Evolutionary conservation across 2,329 filamentous ascomycete genomes (phyloP), one percentile per base, ranked within the genome.

Genomic region (Pyrenophora seminiperda): DNA sequence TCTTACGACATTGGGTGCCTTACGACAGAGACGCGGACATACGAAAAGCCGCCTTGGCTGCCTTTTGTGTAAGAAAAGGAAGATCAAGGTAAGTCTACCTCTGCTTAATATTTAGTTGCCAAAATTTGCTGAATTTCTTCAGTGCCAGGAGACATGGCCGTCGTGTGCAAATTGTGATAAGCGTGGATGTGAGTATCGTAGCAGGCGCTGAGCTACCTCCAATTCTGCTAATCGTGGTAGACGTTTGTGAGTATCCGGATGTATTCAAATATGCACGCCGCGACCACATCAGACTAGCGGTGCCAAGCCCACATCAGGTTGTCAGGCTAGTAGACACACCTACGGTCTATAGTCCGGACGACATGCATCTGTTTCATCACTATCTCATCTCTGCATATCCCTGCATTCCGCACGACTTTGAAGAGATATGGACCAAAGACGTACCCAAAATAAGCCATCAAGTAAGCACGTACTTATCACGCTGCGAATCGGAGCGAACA

Each of bases 41-140:
- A 88, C 86, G 67, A 89, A 88, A 75, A 87, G 84, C 48, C 80
- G 86, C 59, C 81, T 84, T 42, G 86, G 86, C 37, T 89, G 86
- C 62, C 78, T 80, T 54, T 76, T 83, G 50, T 89, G 86, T 72
- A 89, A 88, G 73, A 76, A 78, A 47, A 78, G 86, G 54, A 88
- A 88, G 72, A 87, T 89, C 66, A 89, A 89, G 82, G 85, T 86
- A 72, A 33, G 47, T 33, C 24, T 17, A 19, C 18, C 5, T 6
- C 7, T 24, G 4, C 7, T 5, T n/a, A 5, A 10, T 38, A 9
- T 31, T 22, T 22, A 18, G 10, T 22, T 30, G 10, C 13, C 3
- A 9, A 27, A 27, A 9, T 41, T 3, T 15, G 9, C 41, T 45
- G 42, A 44, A 36, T 4, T 10, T 3, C 44, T 11, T 15, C 34